phyloP scores from a whole-genome alignment of 73 alveolate genomes.

The Strombidium stylifer region DNA sequence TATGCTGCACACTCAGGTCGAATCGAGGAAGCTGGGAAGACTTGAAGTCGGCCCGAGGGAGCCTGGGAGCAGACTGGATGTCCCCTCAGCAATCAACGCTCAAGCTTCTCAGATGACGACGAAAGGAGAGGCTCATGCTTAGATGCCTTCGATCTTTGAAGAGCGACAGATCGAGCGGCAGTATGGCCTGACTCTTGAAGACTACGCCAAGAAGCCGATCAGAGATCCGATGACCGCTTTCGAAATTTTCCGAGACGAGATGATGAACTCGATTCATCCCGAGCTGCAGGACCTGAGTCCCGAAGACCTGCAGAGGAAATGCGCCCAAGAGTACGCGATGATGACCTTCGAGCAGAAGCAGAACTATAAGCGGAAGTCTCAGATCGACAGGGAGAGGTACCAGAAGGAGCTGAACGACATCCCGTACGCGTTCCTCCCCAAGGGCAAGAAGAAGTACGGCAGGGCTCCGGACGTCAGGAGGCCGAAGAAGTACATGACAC shows the following conservation, averaged over 20 bases:
- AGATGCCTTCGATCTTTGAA: neutral
- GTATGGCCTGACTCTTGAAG: slow-evolving; percentile 16
- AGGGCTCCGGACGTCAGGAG: slow-evolving; percentile 16
- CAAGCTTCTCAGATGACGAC: too few species aligned
- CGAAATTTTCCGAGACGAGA: slow-evolving; percentile 14
- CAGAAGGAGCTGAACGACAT: slow-evolving; percentile 12
- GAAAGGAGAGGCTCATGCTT: too few species aligned
- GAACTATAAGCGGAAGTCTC: slow-evolving; percentile 14
- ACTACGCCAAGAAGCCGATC: slow-evolving; percentile 29
- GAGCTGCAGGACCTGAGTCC: slow-evolving; percentile 1
- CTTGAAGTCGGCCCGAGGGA: too few species aligned
- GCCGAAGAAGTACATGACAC: slow-evolving; percentile 43
- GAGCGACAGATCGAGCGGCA: neutral
- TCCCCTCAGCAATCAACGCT: too few species aligned
- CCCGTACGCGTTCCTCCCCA: slow-evolving; percentile 30
- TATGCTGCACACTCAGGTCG: too few species aligned
- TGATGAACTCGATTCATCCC: slow-evolving; percentile 19
- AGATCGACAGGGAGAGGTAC: slow-evolving; percentile 39
- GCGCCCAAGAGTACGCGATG: slow-evolving; percentile 1
- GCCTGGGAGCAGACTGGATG: too few species aligned
- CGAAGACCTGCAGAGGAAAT: neutral
- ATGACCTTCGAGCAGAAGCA: slow-evolving; percentile 11
- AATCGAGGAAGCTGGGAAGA: too few species aligned
- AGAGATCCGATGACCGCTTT: slow-evolving; percentile 16
- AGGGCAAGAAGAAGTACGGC: slow-evolving; percentile 27